Percentiles rank a stretch among this genome's conserved stretches.
Conservation (phyloP, 352 stramenopile species). For the Globisporangium yorkense region DNA sequence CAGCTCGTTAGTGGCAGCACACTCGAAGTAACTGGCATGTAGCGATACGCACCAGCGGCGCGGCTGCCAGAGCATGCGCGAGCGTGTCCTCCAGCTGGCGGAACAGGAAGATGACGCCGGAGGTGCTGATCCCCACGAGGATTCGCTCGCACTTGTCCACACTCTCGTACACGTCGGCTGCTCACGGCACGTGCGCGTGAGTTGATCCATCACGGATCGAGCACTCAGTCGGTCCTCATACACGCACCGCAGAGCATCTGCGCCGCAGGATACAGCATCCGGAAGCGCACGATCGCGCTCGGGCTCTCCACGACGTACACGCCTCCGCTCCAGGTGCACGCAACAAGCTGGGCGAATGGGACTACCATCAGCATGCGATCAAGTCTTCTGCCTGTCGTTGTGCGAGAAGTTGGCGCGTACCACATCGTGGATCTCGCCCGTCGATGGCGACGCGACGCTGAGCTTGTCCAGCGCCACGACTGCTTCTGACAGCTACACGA, state of each 20-base stretch:
- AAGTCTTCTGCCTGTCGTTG: background rate
- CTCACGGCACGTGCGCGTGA: background rate
- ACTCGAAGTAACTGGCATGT: background rate
- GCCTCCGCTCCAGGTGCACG: constrained; percentile 66
- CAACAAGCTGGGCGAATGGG: constrained; percentile 33
- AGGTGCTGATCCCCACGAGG: constrained; percentile 61
- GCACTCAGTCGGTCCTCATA: background rate
- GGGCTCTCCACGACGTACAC: constrained; percentile 47
- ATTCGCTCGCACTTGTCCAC: constrained; percentile 25
- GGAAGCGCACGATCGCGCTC: constrained; percentile 43
- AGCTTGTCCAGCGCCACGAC: constrained; percentile 48
- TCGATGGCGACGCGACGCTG: background rate
- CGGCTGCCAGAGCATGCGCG: constrained; percentile 27
- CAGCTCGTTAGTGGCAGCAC: background rate
- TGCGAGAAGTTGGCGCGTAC: background rate
- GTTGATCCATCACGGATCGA: background rate
- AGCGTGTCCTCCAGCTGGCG: constrained; percentile 39
- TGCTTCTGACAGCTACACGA: constrained; percentile 38
- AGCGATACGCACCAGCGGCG: constrained; percentile 30
- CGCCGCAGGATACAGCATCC: constrained; percentile 48
- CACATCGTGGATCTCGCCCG: background rate
- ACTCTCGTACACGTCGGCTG: constrained; percentile 33
- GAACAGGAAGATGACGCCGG: constrained; percentile 59
- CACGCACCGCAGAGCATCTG: constrained; percentile 65
- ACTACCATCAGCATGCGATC: background rate